These are phyloP conservation scores for Rosa lucieae DNA, from an alignment of 306 rosid species.

Conservation along the genomic window DNA sequence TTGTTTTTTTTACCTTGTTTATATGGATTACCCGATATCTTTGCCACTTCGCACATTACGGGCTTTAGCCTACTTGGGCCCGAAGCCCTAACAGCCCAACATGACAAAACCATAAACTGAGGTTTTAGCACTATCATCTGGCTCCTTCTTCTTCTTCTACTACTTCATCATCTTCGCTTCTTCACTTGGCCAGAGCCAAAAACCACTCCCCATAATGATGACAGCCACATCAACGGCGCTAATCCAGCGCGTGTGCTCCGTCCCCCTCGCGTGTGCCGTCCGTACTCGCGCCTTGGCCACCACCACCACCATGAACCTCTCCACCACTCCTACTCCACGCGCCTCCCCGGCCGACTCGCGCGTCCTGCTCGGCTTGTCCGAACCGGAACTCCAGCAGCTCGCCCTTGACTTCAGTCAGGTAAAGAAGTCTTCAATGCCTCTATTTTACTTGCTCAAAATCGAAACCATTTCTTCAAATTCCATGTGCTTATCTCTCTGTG, in stretches of 20 bases:
- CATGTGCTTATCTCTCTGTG: not conserved
- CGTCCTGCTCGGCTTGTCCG: constrained; percentile 85
- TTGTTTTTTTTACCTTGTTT: too few species aligned
- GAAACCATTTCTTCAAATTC: not conserved
- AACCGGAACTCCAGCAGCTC: constrained; percentile 73
- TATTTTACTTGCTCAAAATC: not conserved
- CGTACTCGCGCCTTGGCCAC: constrained; percentile 38
- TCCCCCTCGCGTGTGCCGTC: constrained; percentile 58
- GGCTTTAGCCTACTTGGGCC: too few species aligned
- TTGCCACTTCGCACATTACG: too few species aligned
- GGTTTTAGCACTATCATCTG: constrained; percentile 33
- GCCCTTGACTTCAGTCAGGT: constrained; percentile 78
- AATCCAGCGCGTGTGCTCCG: constrained; percentile 57
- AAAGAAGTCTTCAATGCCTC: constrained; percentile 1
- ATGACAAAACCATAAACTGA: not conserved
- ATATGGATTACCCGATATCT: too few species aligned
- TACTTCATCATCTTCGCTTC: too few species aligned
- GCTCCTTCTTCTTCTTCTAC: too few species aligned
- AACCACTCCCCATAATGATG: constrained; percentile 24
- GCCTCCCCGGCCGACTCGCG: constrained; percentile 35
- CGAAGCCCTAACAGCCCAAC: not conserved
- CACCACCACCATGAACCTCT: constrained; percentile 11
- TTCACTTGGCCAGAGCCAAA: too few species aligned
- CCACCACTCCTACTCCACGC: constrained; percentile 33
- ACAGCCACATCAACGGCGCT: constrained; percentile 56